These are phyloP conservation scores for Lactuca saligna DNA, from an alignment of 129 eudicot genomes.

Conservation along the genomic window DNA sequence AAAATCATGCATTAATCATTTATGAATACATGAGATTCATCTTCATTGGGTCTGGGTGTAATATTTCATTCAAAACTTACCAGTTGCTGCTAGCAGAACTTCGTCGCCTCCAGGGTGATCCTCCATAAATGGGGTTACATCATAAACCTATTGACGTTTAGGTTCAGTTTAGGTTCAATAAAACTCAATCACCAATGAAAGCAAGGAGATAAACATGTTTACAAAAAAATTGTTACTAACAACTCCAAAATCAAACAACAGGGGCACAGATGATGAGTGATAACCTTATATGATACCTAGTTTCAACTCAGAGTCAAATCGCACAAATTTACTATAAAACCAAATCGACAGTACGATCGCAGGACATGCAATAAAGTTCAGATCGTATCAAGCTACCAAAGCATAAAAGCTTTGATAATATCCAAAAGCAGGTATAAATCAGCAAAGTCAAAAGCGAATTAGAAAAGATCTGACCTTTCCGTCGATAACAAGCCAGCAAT, in stretches of 20 bases:
- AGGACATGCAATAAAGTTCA: slow-evolving; percentile 13
- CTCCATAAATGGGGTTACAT: slow-evolving; percentile 89
- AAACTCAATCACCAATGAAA: background rate
- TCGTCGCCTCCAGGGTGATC: slow-evolving; percentile 99
- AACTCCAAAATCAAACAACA: background rate
- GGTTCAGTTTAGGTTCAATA: slow-evolving; percentile 7
- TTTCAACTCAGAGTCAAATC: slow-evolving; percentile 6
- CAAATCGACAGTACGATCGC: background rate
- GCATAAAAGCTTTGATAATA: background rate
- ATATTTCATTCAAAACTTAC: slow-evolving; percentile 29
- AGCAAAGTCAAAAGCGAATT: background rate
- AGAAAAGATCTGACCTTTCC: slow-evolving; percentile 72
- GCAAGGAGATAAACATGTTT: background rate
- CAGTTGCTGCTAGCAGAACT: slow-evolving; percentile 86
- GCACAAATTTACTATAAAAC: background rate
- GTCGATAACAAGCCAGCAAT: slow-evolving; percentile 79
- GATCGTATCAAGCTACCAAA: slow-evolving; percentile 17
- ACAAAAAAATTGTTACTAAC: background rate
- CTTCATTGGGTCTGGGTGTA: background rate
- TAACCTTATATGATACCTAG: background rate
- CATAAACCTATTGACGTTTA: slow-evolving; percentile 57
- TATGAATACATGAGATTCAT: background rate
- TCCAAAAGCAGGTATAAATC: background rate
- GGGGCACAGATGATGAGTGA: background rate
- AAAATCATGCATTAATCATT: slow-evolving; percentile 19